Evolutionary conservation across 169 alveolate species (phyloP), one percentile per base, ranked within the genome.

Genomic region (Cyclospora cayetanensis): DNA sequence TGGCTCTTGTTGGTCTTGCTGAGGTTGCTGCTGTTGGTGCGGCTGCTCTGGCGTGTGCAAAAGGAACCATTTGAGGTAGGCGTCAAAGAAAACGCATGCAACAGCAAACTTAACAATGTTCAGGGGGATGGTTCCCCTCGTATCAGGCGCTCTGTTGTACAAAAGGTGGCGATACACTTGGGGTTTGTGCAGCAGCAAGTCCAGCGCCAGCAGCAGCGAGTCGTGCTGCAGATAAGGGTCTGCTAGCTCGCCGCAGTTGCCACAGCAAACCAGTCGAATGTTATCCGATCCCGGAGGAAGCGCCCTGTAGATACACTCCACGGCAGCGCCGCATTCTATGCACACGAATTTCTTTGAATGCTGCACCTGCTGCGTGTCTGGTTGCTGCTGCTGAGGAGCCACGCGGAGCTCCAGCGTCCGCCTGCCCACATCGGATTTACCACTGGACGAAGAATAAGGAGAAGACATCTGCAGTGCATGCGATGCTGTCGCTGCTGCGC

Each of bases 151-250:
- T 11, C 89, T 39, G 39, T 89, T 89, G 89, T 72, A 89, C 34
- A 89, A 46, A 9, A 89, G 68, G 89, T 89, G 93, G 12, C 93
- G 55, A 34, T 89, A 89, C 52, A 70, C 89, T 65, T 70, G 87
- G 27, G 72, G 85, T n/a, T 72, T 89, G 80, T 89, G 93, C 46
- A 89, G 92, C 52, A 85, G 70, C 52, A 85, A 34, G 41, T 85
- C 92, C 43, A 85, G 43, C 25, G 27, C 42, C 42, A 89, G 46
- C 65, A 89, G 88, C 53, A 89, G 82, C 11, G 50, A 29, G 68
- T 89, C 89, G 53, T 89, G 82, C 89, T 89, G 89, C 39, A 89
- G 55, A n/a, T 89, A 89, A 27, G 42, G 65, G 50, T 89, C 93
- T 22, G 93, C 89, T 1, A 52, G 63, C 46, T 35, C 31, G 52